Conservation (phyloP, 148 eudicot genomes). For the Polygonum maritimum region DNA sequence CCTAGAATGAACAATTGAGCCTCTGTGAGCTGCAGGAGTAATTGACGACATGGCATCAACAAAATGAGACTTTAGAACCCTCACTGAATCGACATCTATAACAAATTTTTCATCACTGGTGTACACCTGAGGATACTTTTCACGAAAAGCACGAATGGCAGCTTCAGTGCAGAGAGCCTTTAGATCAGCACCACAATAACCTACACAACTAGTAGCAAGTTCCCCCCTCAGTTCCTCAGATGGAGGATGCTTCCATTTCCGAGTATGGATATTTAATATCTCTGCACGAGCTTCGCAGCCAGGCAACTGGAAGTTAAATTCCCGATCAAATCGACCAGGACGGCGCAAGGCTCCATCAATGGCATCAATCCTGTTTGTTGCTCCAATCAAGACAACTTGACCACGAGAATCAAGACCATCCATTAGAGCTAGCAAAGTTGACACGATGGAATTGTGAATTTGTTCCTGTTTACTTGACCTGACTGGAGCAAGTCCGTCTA, state of each 20-base stretch:
- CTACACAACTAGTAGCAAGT: conserved; percentile 99
- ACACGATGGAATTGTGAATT: conserved; percentile 97
- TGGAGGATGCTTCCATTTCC: conserved; percentile 97
- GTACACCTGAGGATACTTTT: conserved; percentile 97
- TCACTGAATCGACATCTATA: conserved; percentile 89
- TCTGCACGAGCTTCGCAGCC: conserved; percentile 97
- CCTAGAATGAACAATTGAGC: conserved; percentile 95
- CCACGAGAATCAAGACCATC: conserved; percentile 99
- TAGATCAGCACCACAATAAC: conserved; percentile 98
- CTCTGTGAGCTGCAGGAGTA: conserved; percentile 99
- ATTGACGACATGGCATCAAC: conserved; percentile 93
- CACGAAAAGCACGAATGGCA: conserved; percentile 97
- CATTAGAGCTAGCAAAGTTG: conserved; percentile 96
- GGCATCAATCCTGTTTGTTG: conserved; percentile 95
- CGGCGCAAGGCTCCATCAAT: conserved; percentile 99
- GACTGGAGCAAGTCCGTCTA: conserved; percentile 98
- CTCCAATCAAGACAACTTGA: conserved; percentile 98
- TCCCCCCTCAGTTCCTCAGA: conserved; percentile 61
- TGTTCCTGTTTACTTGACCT: conserved; percentile 99
- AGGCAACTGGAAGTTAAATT: conserved; percentile 91
- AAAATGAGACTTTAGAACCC: conserved; percentile 78
- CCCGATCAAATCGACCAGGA: conserved; percentile 98
- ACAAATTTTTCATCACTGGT: conserved; percentile 96
- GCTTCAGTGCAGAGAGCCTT: conserved; percentile 99
- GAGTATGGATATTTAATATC: conserved; percentile 88